Evolutionary conservation across 2,329 filamentous ascomycete species (phyloP), one percentile per base, ranked within the genome.

Genomic region (Penicillium digitatum): DNA sequence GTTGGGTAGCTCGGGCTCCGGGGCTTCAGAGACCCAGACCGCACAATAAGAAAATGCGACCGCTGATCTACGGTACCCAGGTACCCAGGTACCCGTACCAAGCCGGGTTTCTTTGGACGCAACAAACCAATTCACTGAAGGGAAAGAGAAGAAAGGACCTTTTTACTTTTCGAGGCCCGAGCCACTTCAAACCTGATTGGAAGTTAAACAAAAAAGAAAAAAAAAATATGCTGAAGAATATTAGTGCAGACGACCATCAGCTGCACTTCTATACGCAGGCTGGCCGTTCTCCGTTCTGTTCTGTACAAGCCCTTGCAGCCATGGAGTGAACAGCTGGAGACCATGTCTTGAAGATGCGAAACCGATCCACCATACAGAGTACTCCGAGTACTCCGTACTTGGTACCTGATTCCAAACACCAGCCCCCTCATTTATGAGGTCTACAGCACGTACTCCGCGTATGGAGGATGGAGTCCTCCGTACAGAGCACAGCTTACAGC

Each of bases 231-330:
- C 24, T 38, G 45, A 42, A 49, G 45, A 42, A 48, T 26, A 49
- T 49, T 24, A 27, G 34, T 34, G 50, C 42, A 27, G 50, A 40
- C 9, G 10, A 48, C 14, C 20, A 46, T 48, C 16, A 26, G 32
- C 26, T 52, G 43, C 44, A 40, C 35, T 48, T 52, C 34, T 50
- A 43, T 35, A 50, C 37, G 38, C 48, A 50, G 26, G 10, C 32
- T 31, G 26, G n/a, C 27, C 16, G 35, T 50, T 50, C 38, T 35
- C 22, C 14, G 38, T 40, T 45, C 32, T n/a, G 27, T 20, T 52
- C 22, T 18, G 31, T 44, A 45, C 26, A 27, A 50, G 47, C 58
- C 58, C 58, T 60, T 60, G 56, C 58, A 58, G 58, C 8, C 31
- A 45, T 24, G 42, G 29, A 35, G 49, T 34, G 44, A 43, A 49